Conservation (phyloP, 345 rosid genomes). For the Sisymbrium irio region DNA sequence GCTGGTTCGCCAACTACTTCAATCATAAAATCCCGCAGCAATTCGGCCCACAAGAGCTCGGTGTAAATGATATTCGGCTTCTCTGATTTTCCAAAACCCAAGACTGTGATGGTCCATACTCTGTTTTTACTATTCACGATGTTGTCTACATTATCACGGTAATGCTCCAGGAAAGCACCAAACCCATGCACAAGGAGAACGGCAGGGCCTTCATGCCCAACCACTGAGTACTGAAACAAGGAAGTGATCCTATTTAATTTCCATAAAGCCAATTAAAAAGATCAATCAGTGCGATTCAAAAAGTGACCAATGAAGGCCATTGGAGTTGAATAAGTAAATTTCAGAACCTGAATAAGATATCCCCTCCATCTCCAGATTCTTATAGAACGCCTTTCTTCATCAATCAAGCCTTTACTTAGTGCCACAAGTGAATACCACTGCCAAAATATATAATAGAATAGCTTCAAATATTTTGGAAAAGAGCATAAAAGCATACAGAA, state of each 20-base stretch:
- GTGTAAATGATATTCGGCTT: slow-evolving; percentile 83
- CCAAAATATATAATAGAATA: slow-evolving; percentile 23
- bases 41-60: slow-evolving; percentile 83
- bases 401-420: slow-evolving; percentile 42
- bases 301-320: background rate
- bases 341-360: slow-evolving; percentile 69
- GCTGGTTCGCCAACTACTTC: slow-evolving; percentile 82
- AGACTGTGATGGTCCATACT: slow-evolving; percentile 71
- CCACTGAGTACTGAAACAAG: slow-evolving; percentile 51
- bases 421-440: slow-evolving; percentile 90
- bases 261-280: background rate
- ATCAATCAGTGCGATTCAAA: slow-evolving; percentile 4
- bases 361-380: slow-evolving; percentile 89
- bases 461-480: slow-evolving; percentile 15
- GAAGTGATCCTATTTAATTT: slow-evolving; percentile 10
- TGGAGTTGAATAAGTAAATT: background rate
- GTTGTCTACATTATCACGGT: slow-evolving; percentile 58
- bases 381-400: slow-evolving; percentile 29
- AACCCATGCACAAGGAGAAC: slow-evolving; percentile 88
- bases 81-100: slow-evolving; percentile 94
- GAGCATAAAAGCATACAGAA: background rate
- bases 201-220: slow-evolving; percentile 67
- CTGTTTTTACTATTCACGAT: slow-evolving; percentile 55
- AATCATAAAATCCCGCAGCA: slow-evolving; percentile 73
- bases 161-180: slow-evolving; percentile 93